These are phyloP conservation scores for Glaciozyma martinii DNA, from an alignment of 768 basidiomycete genomes.

Conservation along the genomic window DNA sequence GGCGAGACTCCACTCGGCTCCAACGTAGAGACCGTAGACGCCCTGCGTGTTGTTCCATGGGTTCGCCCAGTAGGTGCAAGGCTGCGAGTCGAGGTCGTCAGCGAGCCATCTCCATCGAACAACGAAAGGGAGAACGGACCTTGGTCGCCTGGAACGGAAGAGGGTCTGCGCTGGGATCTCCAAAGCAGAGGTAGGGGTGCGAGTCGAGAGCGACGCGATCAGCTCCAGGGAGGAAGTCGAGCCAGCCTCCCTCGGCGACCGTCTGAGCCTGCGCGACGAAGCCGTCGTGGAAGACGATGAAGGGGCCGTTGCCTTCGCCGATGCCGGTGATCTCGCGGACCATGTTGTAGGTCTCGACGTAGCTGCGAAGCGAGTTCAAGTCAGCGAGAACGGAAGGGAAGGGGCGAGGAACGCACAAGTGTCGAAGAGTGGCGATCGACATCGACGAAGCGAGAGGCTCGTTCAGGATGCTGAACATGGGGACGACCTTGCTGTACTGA, in stretches of 20 bases:
- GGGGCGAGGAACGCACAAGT: conserved; percentile 50
- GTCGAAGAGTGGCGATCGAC: conserved; percentile 49
- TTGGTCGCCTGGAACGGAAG: conserved; percentile 41
- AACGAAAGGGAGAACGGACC: conserved; percentile 3
- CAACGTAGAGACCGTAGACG: conserved; percentile 65
- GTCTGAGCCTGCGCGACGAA: conserved; percentile 52
- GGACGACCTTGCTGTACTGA: conserved; percentile 69
- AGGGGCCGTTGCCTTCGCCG: conserved; percentile 80
- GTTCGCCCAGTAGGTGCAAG: conserved; percentile 65
- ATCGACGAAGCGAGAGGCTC: conserved; percentile 60
- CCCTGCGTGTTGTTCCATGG: conserved; percentile 52
- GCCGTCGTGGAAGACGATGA: conserved; percentile 77
- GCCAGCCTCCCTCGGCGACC: conserved; percentile 46
- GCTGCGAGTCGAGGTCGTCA: conserved; percentile 40
- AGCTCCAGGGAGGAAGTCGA: conserved; percentile 63
- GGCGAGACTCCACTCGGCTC: conserved; percentile 84
- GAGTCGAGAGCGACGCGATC: conserved; percentile 75
- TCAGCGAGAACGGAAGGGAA: not conserved
- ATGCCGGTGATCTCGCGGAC: conserved; percentile 70
- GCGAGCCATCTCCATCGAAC: not conserved
- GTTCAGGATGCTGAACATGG: conserved; percentile 80
- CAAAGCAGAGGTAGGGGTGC: conserved; percentile 80
- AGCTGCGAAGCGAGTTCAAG: conserved; percentile 45
- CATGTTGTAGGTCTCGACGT: conserved; percentile 71
- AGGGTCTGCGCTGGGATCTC: conserved; percentile 49